Conservation (phyloP, 257 asterid genomes). For the Jasminum sambac region DNA sequence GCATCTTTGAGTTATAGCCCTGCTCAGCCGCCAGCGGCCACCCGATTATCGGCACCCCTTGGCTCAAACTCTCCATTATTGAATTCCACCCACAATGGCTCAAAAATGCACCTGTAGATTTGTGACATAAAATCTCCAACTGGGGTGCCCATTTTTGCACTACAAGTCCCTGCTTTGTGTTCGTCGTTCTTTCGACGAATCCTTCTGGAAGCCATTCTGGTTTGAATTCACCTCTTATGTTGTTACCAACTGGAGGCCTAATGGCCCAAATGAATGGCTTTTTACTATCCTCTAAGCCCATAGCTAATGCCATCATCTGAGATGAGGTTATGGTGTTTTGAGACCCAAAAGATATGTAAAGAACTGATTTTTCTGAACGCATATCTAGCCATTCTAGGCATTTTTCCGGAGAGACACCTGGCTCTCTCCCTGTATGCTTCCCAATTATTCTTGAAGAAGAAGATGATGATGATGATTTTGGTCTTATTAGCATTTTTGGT, state of each 20-base stretch:
- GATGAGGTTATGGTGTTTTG: slow-evolving; percentile 70
- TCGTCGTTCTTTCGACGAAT: slow-evolving; percentile 42
- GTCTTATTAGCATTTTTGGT: slow-evolving; percentile 39
- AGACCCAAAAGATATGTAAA: slow-evolving; percentile 90
- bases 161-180: slow-evolving; percentile 47
- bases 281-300: slow-evolving; percentile 64
- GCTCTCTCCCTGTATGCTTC: slow-evolving; percentile 54
- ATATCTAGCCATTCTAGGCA: slow-evolving; percentile 69
- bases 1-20: slow-evolving; percentile 78
- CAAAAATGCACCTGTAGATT: slow-evolving; percentile 64
- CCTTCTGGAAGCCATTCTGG: slow-evolving; percentile 74
- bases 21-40: slow-evolving; percentile 98
- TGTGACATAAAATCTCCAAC: slow-evolving; percentile 76
- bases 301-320: slow-evolving; percentile 86
- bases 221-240: slow-evolving; percentile 46
- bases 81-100: slow-evolving; percentile 99
- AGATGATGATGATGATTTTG: slow-evolving; percentile 1
- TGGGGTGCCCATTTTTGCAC: slow-evolving; percentile 94
- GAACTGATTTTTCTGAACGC: slow-evolving; percentile 45
- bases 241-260: slow-evolving; percentile 76
- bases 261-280: slow-evolving; percentile 72
- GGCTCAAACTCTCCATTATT: slow-evolving; percentile 75
- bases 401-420: slow-evolving; percentile 64
- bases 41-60: slow-evolving; percentile 85
- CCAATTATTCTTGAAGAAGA: slow-evolving; percentile 30